A percentile compares a stretch with the other conserved stretches of the same genome.
phyloP scores from a whole-genome alignment of 108 stramenopile species.

The Pseudonitzschia pungens region DNA sequence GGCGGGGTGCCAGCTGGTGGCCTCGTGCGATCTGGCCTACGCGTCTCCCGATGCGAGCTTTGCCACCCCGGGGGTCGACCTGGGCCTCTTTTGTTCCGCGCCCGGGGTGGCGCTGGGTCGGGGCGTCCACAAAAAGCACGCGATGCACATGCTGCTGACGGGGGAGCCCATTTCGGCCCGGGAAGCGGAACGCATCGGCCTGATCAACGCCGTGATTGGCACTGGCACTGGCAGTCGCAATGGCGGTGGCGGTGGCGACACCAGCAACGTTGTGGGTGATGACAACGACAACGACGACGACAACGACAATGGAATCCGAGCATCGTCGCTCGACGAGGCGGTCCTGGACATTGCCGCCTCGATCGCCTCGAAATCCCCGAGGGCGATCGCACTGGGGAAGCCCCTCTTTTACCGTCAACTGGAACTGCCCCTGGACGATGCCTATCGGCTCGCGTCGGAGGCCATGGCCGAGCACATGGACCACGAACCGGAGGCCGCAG shows the following conservation, averaged over 20 bases:
- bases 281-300: too few species aligned
- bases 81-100: constrained; percentile 78
- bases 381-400: constrained; percentile 57
- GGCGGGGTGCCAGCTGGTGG: constrained; percentile 83
- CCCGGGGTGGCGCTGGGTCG: constrained; percentile 69
- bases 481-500: constrained; percentile 46
- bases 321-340: constrained; percentile 21
- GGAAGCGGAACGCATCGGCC: constrained; percentile 45
- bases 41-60: constrained; percentile 46
- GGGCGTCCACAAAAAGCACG: constrained; percentile 50
- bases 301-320: too few species aligned
- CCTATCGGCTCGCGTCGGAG: constrained; percentile 58
- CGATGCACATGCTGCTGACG: constrained; percentile 82
- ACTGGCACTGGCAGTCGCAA: constrained; percentile 18
- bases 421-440: constrained; percentile 39
- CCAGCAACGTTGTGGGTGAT: too few species aligned
- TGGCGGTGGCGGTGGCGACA: too few species aligned
- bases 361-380: constrained; percentile 51
- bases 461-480: constrained; percentile 57
- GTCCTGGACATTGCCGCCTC: constrained; percentile 19
- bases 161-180: constrained; percentile 59
- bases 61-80: constrained; percentile 71
- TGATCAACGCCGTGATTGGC: constrained; percentile 55
- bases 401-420: constrained; percentile 54
- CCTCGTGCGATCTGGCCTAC: constrained; percentile 70